phyloP scores from a whole-genome alignment of 345 rosid species.

The Citrus trifoliata region DNA sequence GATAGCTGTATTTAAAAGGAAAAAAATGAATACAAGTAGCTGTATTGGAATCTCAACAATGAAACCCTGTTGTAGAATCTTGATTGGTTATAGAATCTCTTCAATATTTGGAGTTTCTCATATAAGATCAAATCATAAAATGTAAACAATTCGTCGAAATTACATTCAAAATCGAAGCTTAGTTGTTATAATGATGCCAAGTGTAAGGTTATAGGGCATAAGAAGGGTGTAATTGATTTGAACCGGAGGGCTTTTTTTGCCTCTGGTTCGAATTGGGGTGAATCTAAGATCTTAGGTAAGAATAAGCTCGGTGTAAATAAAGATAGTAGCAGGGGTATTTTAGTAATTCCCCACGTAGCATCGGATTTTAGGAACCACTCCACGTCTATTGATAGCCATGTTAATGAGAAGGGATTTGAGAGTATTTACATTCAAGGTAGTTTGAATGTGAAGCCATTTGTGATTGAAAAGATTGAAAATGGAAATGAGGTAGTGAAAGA shows the following conservation, averaged over 20 bases:
- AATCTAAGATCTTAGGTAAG: slow-evolving; percentile 26
- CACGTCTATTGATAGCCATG: slow-evolving; percentile 50
- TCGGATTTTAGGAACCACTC: slow-evolving; percentile 76
- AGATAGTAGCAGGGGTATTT: slow-evolving; percentile 56
- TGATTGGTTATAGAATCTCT: slow-evolving; percentile 49
- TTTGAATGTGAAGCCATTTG: slow-evolving; percentile 61
- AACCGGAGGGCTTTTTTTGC: slow-evolving; percentile 56
- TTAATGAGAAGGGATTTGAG: slow-evolving; percentile 69
- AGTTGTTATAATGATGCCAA: slow-evolving; percentile 25
- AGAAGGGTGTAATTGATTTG: slow-evolving; percentile 23
- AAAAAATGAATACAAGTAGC: slow-evolving; percentile 47
- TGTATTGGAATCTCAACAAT: slow-evolving; percentile 62
- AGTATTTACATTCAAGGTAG: slow-evolving; percentile 66
- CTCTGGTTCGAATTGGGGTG: slow-evolving; percentile 50
- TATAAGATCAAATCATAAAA: slow-evolving; percentile 22
- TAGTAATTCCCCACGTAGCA: slow-evolving; percentile 66
- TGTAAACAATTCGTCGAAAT: slow-evolving; percentile 55
- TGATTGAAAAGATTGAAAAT: slow-evolving; percentile 38
- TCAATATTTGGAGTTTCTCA: slow-evolving; percentile 53
- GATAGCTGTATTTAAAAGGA: background rate
- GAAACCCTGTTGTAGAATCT: slow-evolving; percentile 79
- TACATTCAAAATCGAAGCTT: slow-evolving; percentile 29
- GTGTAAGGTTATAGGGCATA: slow-evolving; percentile 29
- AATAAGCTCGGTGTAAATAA: slow-evolving; percentile 25
- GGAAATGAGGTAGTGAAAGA: slow-evolving; percentile 29